Evolutionary conservation across 2,329 filamentous ascomycete genomes (phyloP).

Genomic region (Karstenula rhodostoma): DNA sequence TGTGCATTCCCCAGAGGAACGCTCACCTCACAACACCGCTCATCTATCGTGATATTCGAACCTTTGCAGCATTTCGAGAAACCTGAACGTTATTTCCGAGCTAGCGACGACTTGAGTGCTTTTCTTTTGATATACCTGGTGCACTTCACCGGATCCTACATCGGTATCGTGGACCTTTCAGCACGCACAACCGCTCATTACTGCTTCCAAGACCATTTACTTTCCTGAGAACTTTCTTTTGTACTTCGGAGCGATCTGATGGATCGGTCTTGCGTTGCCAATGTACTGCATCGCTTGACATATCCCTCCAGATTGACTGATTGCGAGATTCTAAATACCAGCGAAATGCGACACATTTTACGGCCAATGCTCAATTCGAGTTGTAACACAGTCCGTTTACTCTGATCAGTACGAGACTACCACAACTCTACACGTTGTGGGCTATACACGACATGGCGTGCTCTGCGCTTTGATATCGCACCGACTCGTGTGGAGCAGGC

Average conservation of each 20-base stretch:
- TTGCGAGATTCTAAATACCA: background rate
- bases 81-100: background rate
- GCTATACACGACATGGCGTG: background rate
- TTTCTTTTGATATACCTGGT: background rate
- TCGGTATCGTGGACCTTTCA: no score
- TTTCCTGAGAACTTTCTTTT: no score
- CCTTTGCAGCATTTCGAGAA: background rate
- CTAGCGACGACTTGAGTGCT: background rate
- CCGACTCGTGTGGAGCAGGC: constrained; percentile 2
- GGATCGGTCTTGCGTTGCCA: background rate
- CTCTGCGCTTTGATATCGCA: background rate
- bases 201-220: no score
- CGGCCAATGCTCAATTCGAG: background rate
- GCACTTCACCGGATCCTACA: background rate
- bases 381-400: background rate
- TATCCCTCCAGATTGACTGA: background rate
- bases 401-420: background rate
- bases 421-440: background rate
- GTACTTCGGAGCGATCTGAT: background rate
- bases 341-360: background rate
- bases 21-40: background rate
- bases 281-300: background rate
- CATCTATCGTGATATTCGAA: background rate
- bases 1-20: no score
- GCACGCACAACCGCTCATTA: no score